A percentile compares a stretch with the other conserved stretches of the same genome.
Evolutionary conservation across 345 rosid species (phyloP).

Genomic region (Brassica rapa): DNA sequence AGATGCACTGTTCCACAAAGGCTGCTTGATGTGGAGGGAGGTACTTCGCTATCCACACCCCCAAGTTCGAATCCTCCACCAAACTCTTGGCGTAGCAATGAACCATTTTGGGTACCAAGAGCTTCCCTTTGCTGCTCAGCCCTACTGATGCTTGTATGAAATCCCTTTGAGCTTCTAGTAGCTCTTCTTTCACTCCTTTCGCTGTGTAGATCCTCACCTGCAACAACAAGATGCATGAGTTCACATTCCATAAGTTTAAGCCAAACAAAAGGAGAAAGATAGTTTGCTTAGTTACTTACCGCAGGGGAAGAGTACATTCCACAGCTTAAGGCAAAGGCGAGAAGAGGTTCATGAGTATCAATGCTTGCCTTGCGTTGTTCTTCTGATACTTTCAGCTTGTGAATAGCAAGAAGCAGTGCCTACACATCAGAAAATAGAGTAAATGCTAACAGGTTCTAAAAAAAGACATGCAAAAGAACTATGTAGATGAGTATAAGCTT

Average conservation of each 20-base stretch:
- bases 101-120: constrained; percentile 83
- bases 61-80: constrained; percentile 77
- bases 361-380: not conserved
- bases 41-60: constrained; percentile 82
- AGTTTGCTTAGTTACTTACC: not conserved
- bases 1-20: constrained; percentile 81
- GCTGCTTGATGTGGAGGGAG: constrained; percentile 79
- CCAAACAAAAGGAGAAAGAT: not conserved
- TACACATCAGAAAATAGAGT: not conserved
- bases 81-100: constrained; percentile 75
- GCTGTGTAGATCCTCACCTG: not conserved
- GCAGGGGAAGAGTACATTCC: not conserved
- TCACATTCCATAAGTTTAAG: not conserved
- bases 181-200: not conserved
- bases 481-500: not conserved
- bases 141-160: constrained; percentile 77
- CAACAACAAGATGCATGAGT: not conserved
- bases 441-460: not conserved
- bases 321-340: not conserved
- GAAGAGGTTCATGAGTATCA: not conserved
- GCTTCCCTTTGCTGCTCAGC: constrained; percentile 83
- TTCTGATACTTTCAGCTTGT: not conserved
- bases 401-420: not conserved
- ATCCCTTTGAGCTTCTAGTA: not conserved
- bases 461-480: not conserved